These are phyloP conservation scores for Rhinocladiella similis DNA, from an alignment of 2,329 filamentous ascomycete genomes.

Conservation along the genomic window DNA sequence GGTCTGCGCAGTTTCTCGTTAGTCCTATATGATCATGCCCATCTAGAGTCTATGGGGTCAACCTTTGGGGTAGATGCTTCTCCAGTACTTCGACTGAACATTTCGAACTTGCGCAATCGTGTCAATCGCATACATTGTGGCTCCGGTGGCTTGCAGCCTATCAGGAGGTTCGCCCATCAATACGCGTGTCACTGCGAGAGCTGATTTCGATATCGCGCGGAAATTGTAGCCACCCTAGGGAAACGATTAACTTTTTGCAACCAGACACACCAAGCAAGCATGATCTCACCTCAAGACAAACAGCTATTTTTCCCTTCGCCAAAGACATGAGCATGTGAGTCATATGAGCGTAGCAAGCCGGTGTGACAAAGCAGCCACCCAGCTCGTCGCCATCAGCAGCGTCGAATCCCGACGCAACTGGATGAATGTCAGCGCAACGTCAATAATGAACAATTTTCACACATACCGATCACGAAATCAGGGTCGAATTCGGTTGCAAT, in stretches of 20 bases:
- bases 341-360: constrained; percentile 94
- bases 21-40: constrained; percentile 67
- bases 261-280: not conserved
- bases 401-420: constrained; percentile 90
- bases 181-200: constrained; percentile 84
- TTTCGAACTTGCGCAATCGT: constrained; percentile 59
- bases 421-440: constrained; percentile 18
- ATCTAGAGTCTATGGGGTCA: not conserved
- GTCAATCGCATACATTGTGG: constrained; percentile 54
- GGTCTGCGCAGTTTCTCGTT: constrained; percentile 43
- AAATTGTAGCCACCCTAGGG: constrained; percentile 85
- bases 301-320: constrained; percentile 82
- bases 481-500: constrained; percentile 92
- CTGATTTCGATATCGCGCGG: constrained; percentile 86
- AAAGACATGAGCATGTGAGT: constrained; percentile 98
- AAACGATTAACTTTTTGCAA: not conserved
- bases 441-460: not conserved
- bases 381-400: constrained; percentile 91
- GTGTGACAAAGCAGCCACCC: constrained; percentile 88
- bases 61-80: constrained; percentile 74
- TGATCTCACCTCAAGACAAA: constrained; percentile 70
- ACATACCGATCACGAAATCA: constrained; percentile 75
- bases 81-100: constrained; percentile 72
- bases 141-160: constrained; percentile 48
- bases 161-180: constrained; percentile 93